Percentiles rank a stretch among this genome's conserved stretches.
Conservation (phyloP, 1,284 basidiomycete genomes). For the Naganishia sp. region DNA sequence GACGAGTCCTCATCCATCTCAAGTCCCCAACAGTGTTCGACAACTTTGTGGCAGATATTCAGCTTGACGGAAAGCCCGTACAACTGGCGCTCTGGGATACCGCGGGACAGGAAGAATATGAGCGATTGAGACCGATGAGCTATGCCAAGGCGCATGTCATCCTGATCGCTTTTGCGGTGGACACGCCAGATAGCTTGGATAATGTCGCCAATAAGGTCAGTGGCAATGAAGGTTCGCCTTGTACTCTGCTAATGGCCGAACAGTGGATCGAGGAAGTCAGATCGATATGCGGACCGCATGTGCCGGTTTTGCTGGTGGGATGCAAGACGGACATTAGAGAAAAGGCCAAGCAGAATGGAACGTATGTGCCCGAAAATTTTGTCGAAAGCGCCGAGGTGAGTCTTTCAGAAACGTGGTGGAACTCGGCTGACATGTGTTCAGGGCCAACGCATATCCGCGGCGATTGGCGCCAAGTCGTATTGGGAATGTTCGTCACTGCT, state of each 20-base stretch:
- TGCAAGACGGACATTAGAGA: slow-evolving; percentile 59
- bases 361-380: slow-evolving; percentile 46
- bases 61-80: slow-evolving; percentile 93
- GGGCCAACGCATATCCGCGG: slow-evolving; percentile 73
- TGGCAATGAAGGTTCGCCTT: not conserved
- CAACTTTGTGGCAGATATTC: slow-evolving; percentile 97
- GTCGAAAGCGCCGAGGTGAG: slow-evolving; percentile 54
- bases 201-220: slow-evolving; percentile 88
- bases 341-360: slow-evolving; percentile 52
- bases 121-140: slow-evolving; percentile 88
- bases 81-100: slow-evolving; percentile 97
- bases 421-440: slow-evolving; percentile 45
- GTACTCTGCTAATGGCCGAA: not conserved
- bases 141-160: slow-evolving; percentile 99
- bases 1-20: slow-evolving; percentile 1
- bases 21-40: slow-evolving; percentile 78
- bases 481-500: slow-evolving; percentile 89
- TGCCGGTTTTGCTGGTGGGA: slow-evolving; percentile 59
- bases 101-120: slow-evolving; percentile 97
- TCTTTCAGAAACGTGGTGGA: not conserved
- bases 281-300: slow-evolving; percentile 73
- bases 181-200: slow-evolving; percentile 93
- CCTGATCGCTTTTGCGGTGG: slow-evolving; percentile 93
- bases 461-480: slow-evolving; percentile 84
- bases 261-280: slow-evolving; percentile 98